Evolutionary conservation across 768 basidiomycete genomes (phyloP).

Genomic region (Paxillus involutus): DNA sequence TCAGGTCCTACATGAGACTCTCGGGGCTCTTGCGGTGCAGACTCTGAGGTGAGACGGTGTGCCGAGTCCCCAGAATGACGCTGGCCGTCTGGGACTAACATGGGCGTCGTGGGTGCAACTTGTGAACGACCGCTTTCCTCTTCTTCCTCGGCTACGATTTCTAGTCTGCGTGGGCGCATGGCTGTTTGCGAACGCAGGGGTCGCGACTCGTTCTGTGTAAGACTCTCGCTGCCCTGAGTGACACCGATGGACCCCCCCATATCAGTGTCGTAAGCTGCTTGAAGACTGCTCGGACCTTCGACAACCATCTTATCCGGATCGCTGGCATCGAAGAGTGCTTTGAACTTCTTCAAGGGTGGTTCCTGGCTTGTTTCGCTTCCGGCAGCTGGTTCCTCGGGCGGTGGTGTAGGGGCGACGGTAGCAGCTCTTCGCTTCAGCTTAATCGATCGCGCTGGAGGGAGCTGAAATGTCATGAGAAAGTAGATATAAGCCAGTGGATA

Average conservation of each 20-base stretch:
- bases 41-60: not conserved
- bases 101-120: not conserved
- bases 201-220: slow-evolving; percentile 27
- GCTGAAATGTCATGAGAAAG: slow-evolving; percentile 24
- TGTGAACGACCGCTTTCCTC: slow-evolving; percentile 37
- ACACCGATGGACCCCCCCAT: slow-evolving; percentile 11
- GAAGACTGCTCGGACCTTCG: slow-evolving; percentile 18
- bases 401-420: slow-evolving; percentile 22
- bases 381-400: slow-evolving; percentile 14
- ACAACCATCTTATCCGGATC: slow-evolving; percentile 45
- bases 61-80: not conserved
- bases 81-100: not conserved
- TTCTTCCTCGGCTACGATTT: slow-evolving; percentile 55
- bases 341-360: slow-evolving; percentile 69
- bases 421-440: slow-evolving; percentile 58
- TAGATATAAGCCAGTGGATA: not conserved
- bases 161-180: slow-evolving; percentile 18
- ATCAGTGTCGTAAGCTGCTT: slow-evolving; percentile 9
- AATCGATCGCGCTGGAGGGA: slow-evolving; percentile 38
- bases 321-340: slow-evolving; percentile 66
- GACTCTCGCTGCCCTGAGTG: slow-evolving; percentile 18
- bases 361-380: slow-evolving; percentile 31
- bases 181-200: slow-evolving; percentile 4
- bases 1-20: slow-evolving; percentile 21
- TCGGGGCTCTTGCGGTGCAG: slow-evolving; percentile 1